Conservation (phyloP, 768 basidiomycete genomes). For the Mycena haematopus region DNA sequence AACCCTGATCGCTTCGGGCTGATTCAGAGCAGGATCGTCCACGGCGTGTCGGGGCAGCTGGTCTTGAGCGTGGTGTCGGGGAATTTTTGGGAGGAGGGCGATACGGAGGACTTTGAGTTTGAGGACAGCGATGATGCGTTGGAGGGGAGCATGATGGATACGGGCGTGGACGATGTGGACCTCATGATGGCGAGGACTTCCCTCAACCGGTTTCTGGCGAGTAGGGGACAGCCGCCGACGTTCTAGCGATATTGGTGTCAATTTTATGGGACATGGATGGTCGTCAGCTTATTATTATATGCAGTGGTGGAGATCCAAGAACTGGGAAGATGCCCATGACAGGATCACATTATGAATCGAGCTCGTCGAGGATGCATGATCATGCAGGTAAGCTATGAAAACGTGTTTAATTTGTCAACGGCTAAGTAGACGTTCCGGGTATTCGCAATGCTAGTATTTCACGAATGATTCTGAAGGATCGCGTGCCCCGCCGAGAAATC, state of each 20-base stretch:
- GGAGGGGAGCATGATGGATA: neutral
- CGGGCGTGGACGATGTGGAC: neutral
- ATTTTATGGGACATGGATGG: neutral
- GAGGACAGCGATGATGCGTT: neutral
- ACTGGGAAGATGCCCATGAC: too few species aligned
- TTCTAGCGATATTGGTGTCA: neutral
- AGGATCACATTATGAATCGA: too few species aligned
- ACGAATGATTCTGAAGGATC: too few species aligned
- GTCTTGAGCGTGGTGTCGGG: constrained; percentile 42
- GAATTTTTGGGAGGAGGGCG: constrained; percentile 36
- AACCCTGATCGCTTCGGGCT: constrained; percentile 41
- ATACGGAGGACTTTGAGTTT: constrained; percentile 10
- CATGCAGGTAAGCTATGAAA: too few species aligned
- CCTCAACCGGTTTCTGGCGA: neutral
- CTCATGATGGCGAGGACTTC: neutral
- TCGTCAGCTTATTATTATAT: too few species aligned
- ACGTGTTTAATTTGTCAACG: too few species aligned
- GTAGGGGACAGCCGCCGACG: neutral
- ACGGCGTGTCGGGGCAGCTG: constrained; percentile 37
- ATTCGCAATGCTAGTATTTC: too few species aligned
- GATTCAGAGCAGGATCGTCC: constrained; percentile 42
- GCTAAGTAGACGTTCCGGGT: too few species aligned
- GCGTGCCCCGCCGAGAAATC: too few species aligned
- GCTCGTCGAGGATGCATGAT: too few species aligned
- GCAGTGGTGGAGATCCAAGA: too few species aligned